Percentiles rank a stretch among this genome's conserved stretches.
phyloP scores from a whole-genome alignment of 208 protist species.

The Entamoeba moshkovskii region DNA sequence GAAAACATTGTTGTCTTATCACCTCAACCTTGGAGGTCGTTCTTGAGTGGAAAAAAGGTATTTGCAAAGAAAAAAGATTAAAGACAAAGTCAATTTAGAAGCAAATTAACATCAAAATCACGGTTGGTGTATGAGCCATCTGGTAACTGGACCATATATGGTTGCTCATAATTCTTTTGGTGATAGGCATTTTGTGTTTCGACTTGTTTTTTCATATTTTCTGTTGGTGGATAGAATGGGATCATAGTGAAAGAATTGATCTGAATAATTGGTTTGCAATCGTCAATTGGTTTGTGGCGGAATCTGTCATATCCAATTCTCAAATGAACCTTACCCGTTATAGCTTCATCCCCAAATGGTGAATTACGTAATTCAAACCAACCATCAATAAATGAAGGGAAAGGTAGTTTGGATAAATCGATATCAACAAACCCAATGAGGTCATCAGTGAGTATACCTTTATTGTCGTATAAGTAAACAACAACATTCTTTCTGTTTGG shows the following conservation, averaged over 20 bases:
- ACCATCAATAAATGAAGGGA: neutral
- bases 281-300: neutral
- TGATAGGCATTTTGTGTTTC: neutral
- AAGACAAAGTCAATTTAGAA: neutral
- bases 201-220: neutral
- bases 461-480: neutral
- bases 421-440: neutral
- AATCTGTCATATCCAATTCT: neutral
- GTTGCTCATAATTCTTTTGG: neutral
- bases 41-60: too few relatives aligned
- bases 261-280: neutral
- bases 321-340: neutral
- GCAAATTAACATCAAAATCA: neutral
- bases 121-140: neutral
- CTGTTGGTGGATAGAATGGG: neutral
- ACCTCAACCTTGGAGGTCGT: too few relatives aligned
- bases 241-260: neutral
- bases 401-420: neutral
- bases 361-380: neutral
- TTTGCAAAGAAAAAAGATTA: too few relatives aligned
- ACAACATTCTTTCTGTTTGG: neutral
- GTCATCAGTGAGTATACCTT: neutral
- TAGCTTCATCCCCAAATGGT: neutral
- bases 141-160: neutral
- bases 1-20: too few relatives aligned